These are phyloP conservation scores for Tylopilus felleus DNA, from an alignment of 768 basidiomycete species.

Conservation along the genomic window DNA sequence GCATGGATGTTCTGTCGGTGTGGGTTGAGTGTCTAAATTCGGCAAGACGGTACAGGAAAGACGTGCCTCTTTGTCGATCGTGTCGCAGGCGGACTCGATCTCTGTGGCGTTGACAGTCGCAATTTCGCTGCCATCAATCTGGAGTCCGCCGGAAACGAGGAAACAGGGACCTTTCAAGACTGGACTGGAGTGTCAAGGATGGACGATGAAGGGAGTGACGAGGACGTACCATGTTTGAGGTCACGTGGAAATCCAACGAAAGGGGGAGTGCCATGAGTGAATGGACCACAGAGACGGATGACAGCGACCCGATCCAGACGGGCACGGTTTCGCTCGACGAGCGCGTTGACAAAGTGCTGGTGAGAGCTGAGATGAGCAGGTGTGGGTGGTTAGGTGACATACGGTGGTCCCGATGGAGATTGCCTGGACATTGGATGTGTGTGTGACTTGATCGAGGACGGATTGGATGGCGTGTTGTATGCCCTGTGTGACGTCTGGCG, in stretches of 20 bases:
- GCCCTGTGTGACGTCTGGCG: conserved; percentile 54
- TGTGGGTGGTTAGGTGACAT: not conserved
- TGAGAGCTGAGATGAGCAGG: not conserved
- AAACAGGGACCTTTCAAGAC: conserved; percentile 30
- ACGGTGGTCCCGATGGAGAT: conserved; percentile 64
- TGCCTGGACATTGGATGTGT: conserved; percentile 41
- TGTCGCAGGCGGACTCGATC: conserved; percentile 41
- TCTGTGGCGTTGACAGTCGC: conserved; percentile 40
- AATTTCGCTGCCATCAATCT: conserved; percentile 50
- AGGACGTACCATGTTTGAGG: conserved; percentile 29
- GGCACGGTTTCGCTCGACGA: conserved; percentile 52
- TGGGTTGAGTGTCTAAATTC: not conserved
- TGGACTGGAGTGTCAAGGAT: conserved; percentile 1
- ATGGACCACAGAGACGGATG: conserved; percentile 59
- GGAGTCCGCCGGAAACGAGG: conserved; percentile 37
- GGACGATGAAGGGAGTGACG: too few species aligned
- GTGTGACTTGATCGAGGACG: conserved; percentile 39
- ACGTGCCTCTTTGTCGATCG: conserved; percentile 34
- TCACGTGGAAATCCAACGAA: conserved; percentile 49
- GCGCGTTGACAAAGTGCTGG: conserved; percentile 56
- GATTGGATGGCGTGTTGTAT: conserved; percentile 50
- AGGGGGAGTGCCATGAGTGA: conserved; percentile 55
- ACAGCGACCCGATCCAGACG: conserved; percentile 61
- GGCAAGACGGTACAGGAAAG: not conserved
- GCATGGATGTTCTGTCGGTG: conserved; percentile 21